Evolutionary conservation across 768 basidiomycete genomes (phyloP).

Genomic region (Tephrocybe sp.): DNA sequence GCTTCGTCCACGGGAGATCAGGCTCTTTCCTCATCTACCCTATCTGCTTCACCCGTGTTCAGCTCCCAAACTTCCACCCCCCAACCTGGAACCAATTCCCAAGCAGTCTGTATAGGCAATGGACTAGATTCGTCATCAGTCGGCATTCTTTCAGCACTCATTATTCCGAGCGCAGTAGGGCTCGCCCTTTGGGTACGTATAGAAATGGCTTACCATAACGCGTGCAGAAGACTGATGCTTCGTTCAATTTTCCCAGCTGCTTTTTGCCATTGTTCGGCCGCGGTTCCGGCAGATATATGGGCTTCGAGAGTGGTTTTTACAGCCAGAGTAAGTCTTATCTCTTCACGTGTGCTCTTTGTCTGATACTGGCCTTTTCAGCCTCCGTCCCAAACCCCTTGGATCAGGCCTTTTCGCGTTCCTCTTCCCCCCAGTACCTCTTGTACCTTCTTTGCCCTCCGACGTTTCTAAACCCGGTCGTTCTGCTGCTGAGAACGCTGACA

Average conservation of each 20-base stretch:
- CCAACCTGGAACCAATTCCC: conserved; percentile 21
- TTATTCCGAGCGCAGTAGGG: conserved; percentile 58
- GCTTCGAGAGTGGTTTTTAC: conserved; percentile 75
- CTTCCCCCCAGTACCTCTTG: conserved; percentile 63
- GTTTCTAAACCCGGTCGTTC: conserved; percentile 55
- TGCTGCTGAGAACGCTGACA: conserved; percentile 43
- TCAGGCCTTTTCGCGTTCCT: conserved; percentile 65
- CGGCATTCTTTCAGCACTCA: conserved; percentile 56
- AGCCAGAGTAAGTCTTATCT: conserved; percentile 52
- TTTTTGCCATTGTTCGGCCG: conserved; percentile 68
- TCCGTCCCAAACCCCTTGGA: conserved; percentile 62
- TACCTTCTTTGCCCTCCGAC: conserved; percentile 56
- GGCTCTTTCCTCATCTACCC: conserved; percentile 14
- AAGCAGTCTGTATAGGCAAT: conserved; percentile 57
- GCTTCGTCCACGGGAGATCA: conserved; percentile 16
- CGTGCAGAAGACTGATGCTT: conserved; percentile 12
- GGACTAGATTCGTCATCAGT: conserved; percentile 62
- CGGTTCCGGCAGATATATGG: conserved; percentile 71
- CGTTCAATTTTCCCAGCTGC: conserved; percentile 36
- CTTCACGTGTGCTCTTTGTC: conserved; percentile 13
- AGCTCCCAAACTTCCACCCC: conserved; percentile 24
- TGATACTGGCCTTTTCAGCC: conserved; percentile 30
- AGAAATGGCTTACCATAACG: not conserved
- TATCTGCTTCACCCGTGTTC: conserved; percentile 20
- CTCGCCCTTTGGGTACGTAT: conserved; percentile 65